Evolutionary conservation across 2,329 filamentous ascomycete genomes (phyloP).

Genomic region (Diaporthe nobilis): DNA sequence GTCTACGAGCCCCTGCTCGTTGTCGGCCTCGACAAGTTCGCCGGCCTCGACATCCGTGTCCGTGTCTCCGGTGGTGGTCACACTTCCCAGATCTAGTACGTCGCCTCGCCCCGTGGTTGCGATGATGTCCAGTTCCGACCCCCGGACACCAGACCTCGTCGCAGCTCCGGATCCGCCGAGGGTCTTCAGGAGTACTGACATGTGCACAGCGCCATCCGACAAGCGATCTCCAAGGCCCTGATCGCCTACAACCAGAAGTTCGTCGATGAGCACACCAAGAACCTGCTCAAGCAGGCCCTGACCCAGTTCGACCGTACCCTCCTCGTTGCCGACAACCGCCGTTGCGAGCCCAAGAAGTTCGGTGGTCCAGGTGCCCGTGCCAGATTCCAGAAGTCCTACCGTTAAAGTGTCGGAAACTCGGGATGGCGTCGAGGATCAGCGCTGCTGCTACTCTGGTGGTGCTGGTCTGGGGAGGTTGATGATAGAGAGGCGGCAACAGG

Average conservation of each 20-base stretch:
- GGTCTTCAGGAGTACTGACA: slow-evolving; percentile 31
- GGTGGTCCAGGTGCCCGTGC: slow-evolving; percentile 93
- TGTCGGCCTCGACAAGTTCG: slow-evolving; percentile 97
- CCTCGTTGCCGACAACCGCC: slow-evolving; percentile 98
- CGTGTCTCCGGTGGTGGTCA: slow-evolving; percentile 97
- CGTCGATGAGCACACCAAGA: slow-evolving; percentile 99
- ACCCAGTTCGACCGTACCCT: slow-evolving; percentile 80
- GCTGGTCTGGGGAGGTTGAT: slow-evolving; percentile 43
- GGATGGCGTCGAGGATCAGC: slow-evolving; percentile 41
- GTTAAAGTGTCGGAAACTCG: slow-evolving; percentile 71
- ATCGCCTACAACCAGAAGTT: slow-evolving; percentile 85
- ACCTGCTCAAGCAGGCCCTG: slow-evolving; percentile 97
- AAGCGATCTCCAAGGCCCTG: slow-evolving; percentile 98
- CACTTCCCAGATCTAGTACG: slow-evolving; percentile 84
- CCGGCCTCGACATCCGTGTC: slow-evolving; percentile 96
- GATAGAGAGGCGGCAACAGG: slow-evolving; percentile 36
- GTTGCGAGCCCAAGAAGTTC: slow-evolving; percentile 99
- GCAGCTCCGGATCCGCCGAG: neutral
- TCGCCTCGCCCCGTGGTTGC: slow-evolving; percentile 12
- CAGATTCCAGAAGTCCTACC: slow-evolving; percentile 99
- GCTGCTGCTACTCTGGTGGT: slow-evolving; percentile 48
- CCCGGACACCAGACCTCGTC: neutral
- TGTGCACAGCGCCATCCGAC: slow-evolving; percentile 80
- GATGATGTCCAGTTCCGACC: neutral
- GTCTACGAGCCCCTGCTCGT: slow-evolving; percentile 99